phyloP scores from a whole-genome alignment of 345 rosid genomes.

The Conringia planisiliqua region DNA sequence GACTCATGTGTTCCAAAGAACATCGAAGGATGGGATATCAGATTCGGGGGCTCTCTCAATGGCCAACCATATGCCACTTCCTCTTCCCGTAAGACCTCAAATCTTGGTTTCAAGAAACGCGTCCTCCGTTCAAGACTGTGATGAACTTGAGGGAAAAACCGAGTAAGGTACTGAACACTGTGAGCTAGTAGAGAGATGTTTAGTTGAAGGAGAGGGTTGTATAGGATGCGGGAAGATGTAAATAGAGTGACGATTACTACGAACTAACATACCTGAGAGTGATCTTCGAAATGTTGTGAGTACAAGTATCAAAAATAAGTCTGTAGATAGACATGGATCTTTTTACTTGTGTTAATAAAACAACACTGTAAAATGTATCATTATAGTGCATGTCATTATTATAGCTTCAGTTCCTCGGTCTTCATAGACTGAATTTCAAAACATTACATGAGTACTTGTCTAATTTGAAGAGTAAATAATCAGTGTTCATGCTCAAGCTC shows the following conservation, averaged over 20 bases:
- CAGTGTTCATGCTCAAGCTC: no score
- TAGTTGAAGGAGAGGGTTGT: constrained; percentile 19
- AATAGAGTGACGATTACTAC: constrained; percentile 22
- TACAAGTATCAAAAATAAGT: constrained; percentile 29
- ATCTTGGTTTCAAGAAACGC: constrained; percentile 45
- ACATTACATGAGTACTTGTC: no score
- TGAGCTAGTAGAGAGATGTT: constrained; percentile 18
- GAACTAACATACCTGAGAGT: constrained; percentile 27
- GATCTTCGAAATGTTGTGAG: constrained; percentile 12
- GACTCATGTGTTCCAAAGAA: constrained; percentile 90
- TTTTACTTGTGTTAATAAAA: constrained; percentile 23
- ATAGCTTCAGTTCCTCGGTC: background rate
- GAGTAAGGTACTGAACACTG: background rate
- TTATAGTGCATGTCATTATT: background rate
- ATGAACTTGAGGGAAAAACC: background rate
- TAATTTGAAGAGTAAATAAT: no score
- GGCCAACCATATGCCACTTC: constrained; percentile 69
- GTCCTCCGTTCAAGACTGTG: constrained; percentile 65
- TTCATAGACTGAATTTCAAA: background rate
- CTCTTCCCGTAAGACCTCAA: constrained; percentile 44
- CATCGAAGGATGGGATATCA: constrained; percentile 96
- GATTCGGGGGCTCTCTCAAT: constrained; percentile 62
- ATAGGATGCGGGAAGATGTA: constrained; percentile 29
- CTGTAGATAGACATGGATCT: constrained; percentile 18
- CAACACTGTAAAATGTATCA: constrained; percentile 6